Evolutionary conservation across 2,329 filamentous ascomycete species (phyloP), one percentile per base, ranked within the genome.

Genomic region (Aspergillus sojae): DNA sequence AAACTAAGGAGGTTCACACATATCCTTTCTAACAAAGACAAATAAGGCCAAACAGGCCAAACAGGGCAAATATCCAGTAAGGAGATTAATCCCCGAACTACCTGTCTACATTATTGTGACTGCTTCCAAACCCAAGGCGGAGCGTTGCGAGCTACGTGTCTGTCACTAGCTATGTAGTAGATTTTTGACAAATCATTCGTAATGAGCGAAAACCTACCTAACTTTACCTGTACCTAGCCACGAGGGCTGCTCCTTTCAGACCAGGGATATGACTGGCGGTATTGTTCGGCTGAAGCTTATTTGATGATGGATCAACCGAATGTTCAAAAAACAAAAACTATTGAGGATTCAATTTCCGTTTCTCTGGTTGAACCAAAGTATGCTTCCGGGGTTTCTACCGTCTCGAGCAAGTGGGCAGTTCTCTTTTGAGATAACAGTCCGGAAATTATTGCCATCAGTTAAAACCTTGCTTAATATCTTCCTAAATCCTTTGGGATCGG

Each of bases 371-470:
- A 50, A 61, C 65, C 63, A 62, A 61, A 62, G 36, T 62, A 53
- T 62, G 55, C 21, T 57, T 34, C 57, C 58, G 57, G 45, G 34
- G 57, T 43, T 60, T 56, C 56, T 63, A 60, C 65, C 60, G 23
- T 60, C 58, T 61, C 26, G 12, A 65, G 65, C 34, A 65, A 66
- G 58, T 36, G 58, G 30, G 43, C 62, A 58, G 61, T 63, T 41
- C 65, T 65, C 58, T 61, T 67, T 63, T 61, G 11, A 67, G 64
- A 58, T 39, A 67, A 46, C 57, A 41, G 41, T 48, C 66, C 62
- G 66, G 61, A 60, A 56, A 57, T 62, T 46, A 60, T 36, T 53
- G 50, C 41, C 62, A 58, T 54, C 57, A 26, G 41, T 52, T 26
- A 21, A 46, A 62, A 53, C 57, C 45, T 61, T 61, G 48, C 34